Evolutionary conservation across 2,329 filamentous ascomycete genomes (phyloP), one percentile per base, ranked within the genome.

Genomic region (Penicillium paneum): DNA sequence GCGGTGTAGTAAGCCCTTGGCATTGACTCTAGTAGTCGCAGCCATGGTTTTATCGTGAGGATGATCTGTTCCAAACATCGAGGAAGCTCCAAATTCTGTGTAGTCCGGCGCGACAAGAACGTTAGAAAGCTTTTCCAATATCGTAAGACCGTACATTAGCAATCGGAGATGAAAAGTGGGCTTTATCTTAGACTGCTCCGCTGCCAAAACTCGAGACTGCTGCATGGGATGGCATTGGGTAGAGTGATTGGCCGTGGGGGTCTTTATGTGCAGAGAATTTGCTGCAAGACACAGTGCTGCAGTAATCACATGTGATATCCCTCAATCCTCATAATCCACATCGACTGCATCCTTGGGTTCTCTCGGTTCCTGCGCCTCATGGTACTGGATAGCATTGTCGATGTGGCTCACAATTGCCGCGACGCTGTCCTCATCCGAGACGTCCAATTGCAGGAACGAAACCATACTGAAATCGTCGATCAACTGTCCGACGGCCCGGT

Each of bases 401-500:
- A 97, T 94, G 75, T 95, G 91, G 78, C 91, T 96, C 64, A 97
- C 74, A 26, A 96, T 87, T 1, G 82, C 86, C 1, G 83, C 87
- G 4, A 97, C 86, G 68, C 93, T 97, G 66, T 97, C 91, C 75
- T 97, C 93, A 66, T 96, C 87, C 62, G 94, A 89, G 28, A 87
- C 88, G 68, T 97, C 90, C 41, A 97, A 79, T 76, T 92, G 90
- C 54, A 97, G 79, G 70, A 96, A 99, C 44, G 90, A 96, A 12
- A 99, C 90, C 90, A 99, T 95, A 76, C 91, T 96, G 76, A 97
- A 99, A 73, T 91, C 94, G 72, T 97, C 94, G 62, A 99, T 96
- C 61, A 99, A 78, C 49, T 89, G 85, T 0, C 90, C 94, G 5
- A 99, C 93, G 0, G 93, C 93, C 57, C 85, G 83, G 71, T 97